Evolutionary conservation across 2,329 filamentous ascomycete genomes (phyloP), one percentile per base, ranked within the genome.

Genomic region (Ploettnerulaceae sp.): DNA sequence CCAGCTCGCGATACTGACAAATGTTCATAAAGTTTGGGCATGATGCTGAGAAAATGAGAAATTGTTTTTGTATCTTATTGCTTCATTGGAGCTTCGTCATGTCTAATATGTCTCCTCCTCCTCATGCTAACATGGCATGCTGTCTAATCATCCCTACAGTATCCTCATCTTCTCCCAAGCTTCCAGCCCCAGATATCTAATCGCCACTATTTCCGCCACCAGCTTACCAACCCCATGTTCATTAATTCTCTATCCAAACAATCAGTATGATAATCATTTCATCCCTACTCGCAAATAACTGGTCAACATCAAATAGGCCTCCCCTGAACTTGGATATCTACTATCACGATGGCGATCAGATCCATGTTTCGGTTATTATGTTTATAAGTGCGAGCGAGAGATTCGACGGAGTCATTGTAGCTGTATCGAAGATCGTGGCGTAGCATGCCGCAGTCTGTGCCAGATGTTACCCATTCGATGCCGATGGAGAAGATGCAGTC

Each of bases 401-500:
- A 8, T 29, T 28, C 7, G 5, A 40, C 14, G 3, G 24, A 12
- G 18, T 4, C 14, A 22, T 40, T 40, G 18, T 40, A 40, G 18
- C 20, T n/a, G 37, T 21, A 14, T 15, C 37, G 14, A 3, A 40
- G 25, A 2, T 25, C 37, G 11, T 28, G 37, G 2, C 37, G 24
- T 5, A 40, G 4, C 37, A 40, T 40, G 8, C 37, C 37, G 37
- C 29, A 20, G 15, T 20, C 22, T 7, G 24, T 7, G 15, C 37
- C 37, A 11, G 37, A 28, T 9, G 24, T 40, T 17, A 40, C 17
- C 24, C 24, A 40, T 40, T 29, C 37, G 11, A 40, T 31, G 25
- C 12, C 7, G 12, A n/a, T 12, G 15, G 18, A n/a, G 24, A 40
- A 14, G 37, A 29, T 35, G 2, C 4, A 8, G 33, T 8, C 7